Evolutionary conservation across 2,329 filamentous ascomycete species (phyloP), one percentile per base, ranked within the genome.

Genomic region (Phyllosticta ampelicida): DNA sequence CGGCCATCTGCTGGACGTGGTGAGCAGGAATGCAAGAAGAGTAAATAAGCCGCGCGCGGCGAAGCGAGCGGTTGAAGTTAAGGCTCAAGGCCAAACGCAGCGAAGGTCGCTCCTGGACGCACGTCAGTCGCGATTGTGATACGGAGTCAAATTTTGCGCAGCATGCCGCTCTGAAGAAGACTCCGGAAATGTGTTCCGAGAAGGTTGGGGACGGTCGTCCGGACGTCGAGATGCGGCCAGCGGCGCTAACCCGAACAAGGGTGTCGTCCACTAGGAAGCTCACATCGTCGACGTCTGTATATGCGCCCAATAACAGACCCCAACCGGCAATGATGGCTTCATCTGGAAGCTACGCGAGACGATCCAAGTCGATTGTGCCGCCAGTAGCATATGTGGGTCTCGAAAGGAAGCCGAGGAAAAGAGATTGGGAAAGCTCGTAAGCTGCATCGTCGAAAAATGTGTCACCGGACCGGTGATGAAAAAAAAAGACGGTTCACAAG

Each of bases 241-340:
- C 49, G 48, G 55, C 52, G 51, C 56, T 51, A 48, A 62, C 49
- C 49, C 52, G 53, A 9, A 59, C 57, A 10, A 44, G 51, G 29
- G 28, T 36, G 16, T 60, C 61, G 28, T 62, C 58, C 11, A 58
- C 53, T 23, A 53, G 23, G 48, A 64, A 64, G 9, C 59, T 26
- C 49, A 62, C 19, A 1, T 49, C 56, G 23, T 64, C 62, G 9
- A 54, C 36, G 20, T 59, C 60, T 11, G 58, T 59, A 53, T 64
- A 64, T 3, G 55, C 54, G 5, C 28, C 52, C 49, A 64, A 50
- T 28, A 64, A 28, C 8, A 48, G 23, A 16, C 62, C 63, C 61
- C 61, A 64, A 13, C 61, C 53, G 26, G 56, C 29, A 44, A 61
- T 16, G 8, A 64, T 19, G 21, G 26, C 54, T 30, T 62, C 61